Evolutionary conservation across 352 stramenopile genomes (phyloP), one percentile per base, ranked within the genome.

Genomic region (Phytophthora capsici): DNA sequence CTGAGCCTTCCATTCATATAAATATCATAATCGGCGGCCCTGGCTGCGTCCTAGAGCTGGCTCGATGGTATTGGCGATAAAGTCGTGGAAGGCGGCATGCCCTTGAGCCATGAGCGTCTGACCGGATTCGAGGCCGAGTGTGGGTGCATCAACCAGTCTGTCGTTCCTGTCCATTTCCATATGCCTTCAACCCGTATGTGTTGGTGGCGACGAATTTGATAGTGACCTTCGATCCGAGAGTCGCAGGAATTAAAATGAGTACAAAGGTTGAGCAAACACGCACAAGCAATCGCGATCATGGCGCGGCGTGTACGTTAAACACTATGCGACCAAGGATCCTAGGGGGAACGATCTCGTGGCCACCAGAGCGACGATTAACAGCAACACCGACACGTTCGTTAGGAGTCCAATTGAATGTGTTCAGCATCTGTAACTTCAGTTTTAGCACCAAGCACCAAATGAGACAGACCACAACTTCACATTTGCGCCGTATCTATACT

Each of bases 41-140:
- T n/a, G 25, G 25, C 25, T 28, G n/a, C 57, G 57, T 16, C 66
- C 63, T 0, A 68, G 20, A 25, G 71, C 53, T 13, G 53, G 26
- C 26, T 79, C 66, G 17, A 79, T 14, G 8, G 70, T 34, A 7
- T 61, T 28, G 0, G 57, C 50, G 5, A 79, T 30, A 32, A 62
- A 61, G n/a, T 67, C 57, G 56, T 79, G 43, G 44, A 76, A 73
- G 4, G 45, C 54, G 5, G 57, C 60, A 6, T 54, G 23, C 17
- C 71, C 66, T 12, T 75, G 32, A 1, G 34, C 17, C 65, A 70
- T 73, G 30, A 73, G 56, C 2, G 58, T 26, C 0, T 63, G 56
- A 0, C 60, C 60, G 26, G 60, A 68, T 36, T 65, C 54, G 22
- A 70, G 38, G 4, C 28, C 28, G 28, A 34, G 25, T 4, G 25